phyloP scores from a whole-genome alignment of 2,329 filamentous ascomycete species.

The Remersonia thermophila region DNA sequence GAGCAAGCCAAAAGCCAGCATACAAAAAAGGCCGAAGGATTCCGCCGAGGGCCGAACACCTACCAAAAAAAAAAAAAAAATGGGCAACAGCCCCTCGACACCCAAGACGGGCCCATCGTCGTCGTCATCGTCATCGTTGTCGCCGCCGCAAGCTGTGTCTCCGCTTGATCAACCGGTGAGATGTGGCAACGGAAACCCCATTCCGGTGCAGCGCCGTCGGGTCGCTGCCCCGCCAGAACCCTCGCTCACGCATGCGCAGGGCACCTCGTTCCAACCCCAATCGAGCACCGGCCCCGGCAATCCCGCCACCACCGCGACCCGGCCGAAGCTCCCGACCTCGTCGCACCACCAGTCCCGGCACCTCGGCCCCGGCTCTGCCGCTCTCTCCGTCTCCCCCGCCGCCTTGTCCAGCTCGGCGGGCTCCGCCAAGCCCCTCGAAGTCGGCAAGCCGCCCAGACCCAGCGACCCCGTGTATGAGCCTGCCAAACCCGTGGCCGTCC shows the following conservation, averaged over 20 bases:
- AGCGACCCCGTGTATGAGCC: slow-evolving; percentile 24
- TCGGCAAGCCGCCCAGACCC: slow-evolving; percentile 21
- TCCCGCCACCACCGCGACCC: slow-evolving; percentile 17
- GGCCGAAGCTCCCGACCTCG: slow-evolving; percentile 34
- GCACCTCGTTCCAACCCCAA: slow-evolving; percentile 26
- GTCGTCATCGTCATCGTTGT: slow-evolving; percentile 11
- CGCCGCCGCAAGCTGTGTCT: slow-evolving; percentile 6
- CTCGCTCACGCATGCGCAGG: slow-evolving; percentile 48
- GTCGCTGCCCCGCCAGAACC: slow-evolving; percentile 49
- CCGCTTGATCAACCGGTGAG: slow-evolving; percentile 21
- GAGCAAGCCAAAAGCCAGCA: no score
- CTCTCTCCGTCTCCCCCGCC: slow-evolving; percentile 32
- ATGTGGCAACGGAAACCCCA: slow-evolving; percentile 39
- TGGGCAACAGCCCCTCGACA: slow-evolving; percentile 27
- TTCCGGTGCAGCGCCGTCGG: slow-evolving; percentile 43
- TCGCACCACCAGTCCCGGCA: slow-evolving; percentile 26
- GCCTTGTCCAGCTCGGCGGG: slow-evolving; percentile 22
- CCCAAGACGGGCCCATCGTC: slow-evolving; percentile 17
- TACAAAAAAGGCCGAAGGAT: no score
- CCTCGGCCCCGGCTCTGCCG: slow-evolving; percentile 26
- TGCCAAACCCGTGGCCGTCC: slow-evolving; percentile 48
- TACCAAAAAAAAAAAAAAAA: slow-evolving; percentile 15
- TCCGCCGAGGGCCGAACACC: no score
- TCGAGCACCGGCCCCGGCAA: slow-evolving; percentile 19
- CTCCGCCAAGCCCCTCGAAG: slow-evolving; percentile 24